Evolutionary conservation across 192 early-diverging fungal genomes (phyloP).

Genomic region (Chytriomyces sp.): DNA sequence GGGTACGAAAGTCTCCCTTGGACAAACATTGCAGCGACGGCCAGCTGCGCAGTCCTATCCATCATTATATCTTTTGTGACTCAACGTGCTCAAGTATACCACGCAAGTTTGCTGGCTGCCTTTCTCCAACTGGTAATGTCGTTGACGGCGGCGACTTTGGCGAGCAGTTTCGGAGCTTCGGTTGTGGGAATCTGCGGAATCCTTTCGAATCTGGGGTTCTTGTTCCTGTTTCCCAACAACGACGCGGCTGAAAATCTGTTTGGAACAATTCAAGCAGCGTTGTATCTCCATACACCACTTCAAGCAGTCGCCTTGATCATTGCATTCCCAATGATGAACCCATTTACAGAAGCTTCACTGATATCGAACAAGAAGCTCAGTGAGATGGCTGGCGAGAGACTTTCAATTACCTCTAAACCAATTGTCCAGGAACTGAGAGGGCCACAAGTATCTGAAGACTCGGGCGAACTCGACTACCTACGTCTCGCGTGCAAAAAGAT

Average conservation of each 20-base stretch:
- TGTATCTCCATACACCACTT: neutral
- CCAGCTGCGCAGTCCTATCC: neutral
- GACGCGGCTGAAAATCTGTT: neutral
- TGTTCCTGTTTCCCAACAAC: neutral
- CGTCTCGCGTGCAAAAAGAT: no score
- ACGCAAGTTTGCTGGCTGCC: constrained; percentile 5
- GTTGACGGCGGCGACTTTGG: neutral
- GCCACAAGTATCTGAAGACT: no score
- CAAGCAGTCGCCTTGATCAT: neutral
- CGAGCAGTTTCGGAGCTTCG: neutral
- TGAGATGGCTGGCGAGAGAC: no score
- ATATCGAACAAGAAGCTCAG: no score
- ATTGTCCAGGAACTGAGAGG: no score
- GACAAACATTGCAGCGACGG: neutral
- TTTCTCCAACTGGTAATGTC: constrained; percentile 4
- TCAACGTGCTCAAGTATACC: neutral
- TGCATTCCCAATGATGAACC: neutral
- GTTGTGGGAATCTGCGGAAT: neutral
- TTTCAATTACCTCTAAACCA: no score
- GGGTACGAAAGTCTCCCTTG: neutral
- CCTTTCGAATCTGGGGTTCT: neutral
- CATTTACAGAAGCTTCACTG: no score
- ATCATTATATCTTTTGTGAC: neutral
- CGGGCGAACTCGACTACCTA: no score
- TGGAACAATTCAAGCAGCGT: neutral